A percentile compares a stretch with the other conserved stretches of the same genome.
phyloP scores from a whole-genome alignment of 176 grass and related monocot species.

The Lolium perenne region DNA sequence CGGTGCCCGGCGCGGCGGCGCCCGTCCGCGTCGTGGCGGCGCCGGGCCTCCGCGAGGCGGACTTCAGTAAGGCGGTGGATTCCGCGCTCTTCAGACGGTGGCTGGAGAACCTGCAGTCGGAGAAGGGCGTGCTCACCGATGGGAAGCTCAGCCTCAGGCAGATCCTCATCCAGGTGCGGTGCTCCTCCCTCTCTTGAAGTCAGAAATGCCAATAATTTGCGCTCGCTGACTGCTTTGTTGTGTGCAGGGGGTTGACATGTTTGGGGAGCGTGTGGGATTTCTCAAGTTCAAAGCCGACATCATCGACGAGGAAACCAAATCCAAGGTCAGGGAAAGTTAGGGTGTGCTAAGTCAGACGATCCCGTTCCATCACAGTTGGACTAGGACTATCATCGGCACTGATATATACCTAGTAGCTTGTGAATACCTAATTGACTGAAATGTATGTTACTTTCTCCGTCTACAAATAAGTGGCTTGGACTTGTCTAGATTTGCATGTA shows the following conservation, averaged over 20 bases:
- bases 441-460: no score
- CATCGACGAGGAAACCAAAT: slow-evolving; percentile 77
- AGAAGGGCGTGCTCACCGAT: slow-evolving; percentile 72
- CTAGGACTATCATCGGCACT: no score
- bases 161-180: slow-evolving; percentile 87
- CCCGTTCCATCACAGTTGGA: no score
- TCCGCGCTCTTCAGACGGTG: slow-evolving; percentile 78
- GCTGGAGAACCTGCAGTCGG: slow-evolving; percentile 75
- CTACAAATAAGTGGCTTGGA: no score
- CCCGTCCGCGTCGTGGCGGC: slow-evolving; percentile 62
- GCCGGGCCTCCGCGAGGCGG: slow-evolving; percentile 62
- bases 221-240: neutral
- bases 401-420: no score
- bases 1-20: slow-evolving; percentile 48
- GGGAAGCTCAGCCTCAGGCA: slow-evolving; percentile 60
- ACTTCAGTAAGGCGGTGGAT: slow-evolving; percentile 74
- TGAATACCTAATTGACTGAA: no score
- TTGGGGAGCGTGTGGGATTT: slow-evolving; percentile 84
- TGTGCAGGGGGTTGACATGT: slow-evolving; percentile 85
- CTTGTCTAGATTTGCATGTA: no score
- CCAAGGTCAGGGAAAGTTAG: slow-evolving; percentile 39
- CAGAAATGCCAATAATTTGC: slow-evolving; percentile 13
- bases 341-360: no score
- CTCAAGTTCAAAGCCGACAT: slow-evolving; percentile 94
- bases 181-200: neutral